Evolutionary conservation across 2,329 filamentous ascomycete genomes (phyloP).

Genomic region (Ascochyta lentis): DNA sequence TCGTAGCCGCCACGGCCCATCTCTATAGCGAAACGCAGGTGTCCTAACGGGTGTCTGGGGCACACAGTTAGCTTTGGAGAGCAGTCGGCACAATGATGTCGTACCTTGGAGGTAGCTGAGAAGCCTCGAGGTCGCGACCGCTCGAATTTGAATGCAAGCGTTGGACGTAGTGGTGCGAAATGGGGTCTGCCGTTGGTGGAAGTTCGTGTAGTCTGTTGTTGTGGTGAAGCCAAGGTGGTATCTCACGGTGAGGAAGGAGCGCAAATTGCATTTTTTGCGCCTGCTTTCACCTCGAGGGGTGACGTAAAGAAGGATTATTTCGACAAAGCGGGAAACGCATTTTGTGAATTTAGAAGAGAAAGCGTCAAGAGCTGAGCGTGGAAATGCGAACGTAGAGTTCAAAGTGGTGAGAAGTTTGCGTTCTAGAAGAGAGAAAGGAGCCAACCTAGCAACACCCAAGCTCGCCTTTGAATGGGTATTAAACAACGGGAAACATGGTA

Average conservation of each 20-base stretch:
- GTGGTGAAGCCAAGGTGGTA: neutral
- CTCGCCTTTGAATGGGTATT: neutral
- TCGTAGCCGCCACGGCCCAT: slow-evolving; percentile 35
- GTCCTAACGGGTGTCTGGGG: neutral
- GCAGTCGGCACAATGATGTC: neutral
- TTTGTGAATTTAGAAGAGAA: neutral
- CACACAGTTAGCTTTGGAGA: neutral
- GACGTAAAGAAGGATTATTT: no score
- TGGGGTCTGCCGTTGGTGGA: neutral
- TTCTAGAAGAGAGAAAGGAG: neutral
- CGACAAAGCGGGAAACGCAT: neutral
- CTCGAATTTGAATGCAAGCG: neutral
- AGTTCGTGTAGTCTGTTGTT: neutral
- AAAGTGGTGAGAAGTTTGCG: neutral
- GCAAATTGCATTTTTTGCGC: neutral
- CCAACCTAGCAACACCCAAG: neutral
- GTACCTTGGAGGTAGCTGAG: neutral
- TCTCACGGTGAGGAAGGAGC: neutral
- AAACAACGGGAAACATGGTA: neutral
- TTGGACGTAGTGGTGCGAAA: neutral
- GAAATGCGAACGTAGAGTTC: neutral
- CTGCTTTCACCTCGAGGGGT: neutral
- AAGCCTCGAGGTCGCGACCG: neutral
- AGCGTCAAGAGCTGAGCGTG: neutral
- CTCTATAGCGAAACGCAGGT: neutral